Evolutionary conservation across 106 monocot species (phyloP).

Genomic region (Narthecium ossifragum): DNA sequence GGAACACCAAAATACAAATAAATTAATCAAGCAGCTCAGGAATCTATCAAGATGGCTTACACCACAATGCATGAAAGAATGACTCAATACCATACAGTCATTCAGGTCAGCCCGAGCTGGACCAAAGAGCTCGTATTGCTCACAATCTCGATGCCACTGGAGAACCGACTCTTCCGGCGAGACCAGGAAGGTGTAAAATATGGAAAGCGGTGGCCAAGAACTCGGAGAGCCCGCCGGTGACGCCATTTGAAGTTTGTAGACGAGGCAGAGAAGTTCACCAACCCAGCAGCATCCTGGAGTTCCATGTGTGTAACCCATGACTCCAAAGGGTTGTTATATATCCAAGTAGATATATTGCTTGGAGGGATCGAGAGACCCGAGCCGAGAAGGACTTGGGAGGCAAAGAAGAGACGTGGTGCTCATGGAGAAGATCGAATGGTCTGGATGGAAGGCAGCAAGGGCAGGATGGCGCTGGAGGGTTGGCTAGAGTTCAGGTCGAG

Average conservation of each 20-base stretch:
- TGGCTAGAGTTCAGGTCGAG: slow-evolving; percentile 51
- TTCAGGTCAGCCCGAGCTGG: slow-evolving; percentile 62
- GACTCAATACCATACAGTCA: no score
- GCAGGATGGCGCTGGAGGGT: slow-evolving; percentile 37
- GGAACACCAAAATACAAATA: no score
- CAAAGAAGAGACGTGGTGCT: slow-evolving; percentile 45
- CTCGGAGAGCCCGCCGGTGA: slow-evolving; percentile 36
- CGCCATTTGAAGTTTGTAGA: slow-evolving; percentile 39
- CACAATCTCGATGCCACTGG: slow-evolving; percentile 30
- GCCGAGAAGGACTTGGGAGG: slow-evolving; percentile 43
- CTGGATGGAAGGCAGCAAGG: slow-evolving; percentile 44
- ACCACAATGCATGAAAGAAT: no score
- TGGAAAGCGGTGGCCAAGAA: slow-evolving; percentile 29
- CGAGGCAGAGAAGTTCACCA: slow-evolving; percentile 62
- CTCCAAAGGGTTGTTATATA: slow-evolving; percentile 50
- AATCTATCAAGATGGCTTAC: no score
- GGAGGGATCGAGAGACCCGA: slow-evolving; percentile 34
- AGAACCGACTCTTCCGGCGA: slow-evolving; percentile 19
- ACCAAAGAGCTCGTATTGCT: slow-evolving; percentile 30
- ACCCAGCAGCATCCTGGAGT: slow-evolving; percentile 17
- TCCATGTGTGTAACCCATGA: slow-evolving; percentile 34
- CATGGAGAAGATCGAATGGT: slow-evolving; percentile 47
- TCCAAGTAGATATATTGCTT: slow-evolving; percentile 30
- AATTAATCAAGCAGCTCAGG: no score
- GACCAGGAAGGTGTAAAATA: slow-evolving; percentile 22